Percentiles rank a stretch among this genome's conserved stretches.
Conservation (phyloP, 2,329 filamentous ascomycete species). For the Hymenoscyphus albidus region DNA sequence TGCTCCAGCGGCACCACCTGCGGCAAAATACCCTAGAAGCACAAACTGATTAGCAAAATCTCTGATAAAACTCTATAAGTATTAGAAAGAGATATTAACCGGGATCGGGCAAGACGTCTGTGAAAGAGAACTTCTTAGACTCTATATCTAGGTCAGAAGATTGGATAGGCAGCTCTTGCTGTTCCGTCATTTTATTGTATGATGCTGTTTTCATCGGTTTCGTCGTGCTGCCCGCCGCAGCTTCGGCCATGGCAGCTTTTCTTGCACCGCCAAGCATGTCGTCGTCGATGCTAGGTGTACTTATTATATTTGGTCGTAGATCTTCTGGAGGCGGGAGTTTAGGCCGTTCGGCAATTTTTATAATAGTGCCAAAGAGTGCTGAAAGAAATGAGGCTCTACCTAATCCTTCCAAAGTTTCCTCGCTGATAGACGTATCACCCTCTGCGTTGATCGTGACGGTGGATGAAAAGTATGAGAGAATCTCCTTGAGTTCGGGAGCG, state of each 20-base stretch:
- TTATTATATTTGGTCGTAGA: not conserved
- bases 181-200: not conserved
- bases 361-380: slow-evolving; percentile 71
- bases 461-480: slow-evolving; percentile 87
- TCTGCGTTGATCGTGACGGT: slow-evolving; percentile 87
- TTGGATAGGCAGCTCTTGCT: slow-evolving; percentile 16
- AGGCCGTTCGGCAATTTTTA: slow-evolving; percentile 55
- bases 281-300: slow-evolving; percentile 6
- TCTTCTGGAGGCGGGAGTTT: slow-evolving; percentile 21
- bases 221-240: not conserved
- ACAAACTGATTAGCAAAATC: slow-evolving; percentile 2
- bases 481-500: slow-evolving; percentile 69
- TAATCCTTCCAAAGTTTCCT: slow-evolving; percentile 88
- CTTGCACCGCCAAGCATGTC: slow-evolving; percentile 19
- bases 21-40: slow-evolving; percentile 81
- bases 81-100: slow-evolving; percentile 16
- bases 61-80: not conserved
- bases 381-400: slow-evolving; percentile 78
- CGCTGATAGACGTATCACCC: slow-evolving; percentile 88
- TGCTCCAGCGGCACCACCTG: slow-evolving; percentile 89
- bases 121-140: slow-evolving; percentile 30
- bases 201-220: not conserved
- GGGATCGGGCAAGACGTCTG: slow-evolving; percentile 65
- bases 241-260: slow-evolving; percentile 19
- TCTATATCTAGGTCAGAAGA: slow-evolving; percentile 18